A percentile compares a stretch with the other conserved stretches of the same genome.
phyloP scores from a whole-genome alignment of 2,329 filamentous ascomycete genomes.

The Botryotinia convoluta region DNA sequence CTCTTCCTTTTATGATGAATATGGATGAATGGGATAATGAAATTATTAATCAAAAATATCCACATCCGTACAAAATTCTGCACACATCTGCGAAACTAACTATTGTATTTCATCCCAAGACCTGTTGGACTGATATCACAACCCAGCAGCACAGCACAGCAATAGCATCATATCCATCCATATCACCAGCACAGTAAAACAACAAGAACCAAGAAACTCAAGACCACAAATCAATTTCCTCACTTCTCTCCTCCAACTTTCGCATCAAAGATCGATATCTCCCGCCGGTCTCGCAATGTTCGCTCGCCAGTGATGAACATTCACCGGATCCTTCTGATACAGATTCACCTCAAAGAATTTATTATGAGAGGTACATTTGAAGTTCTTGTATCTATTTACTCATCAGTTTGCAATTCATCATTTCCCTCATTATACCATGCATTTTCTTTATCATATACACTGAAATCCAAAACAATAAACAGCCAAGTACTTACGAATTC shows the following conservation, averaged over 20 bases:
- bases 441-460: neutral
- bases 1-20: too few species aligned
- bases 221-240: neutral
- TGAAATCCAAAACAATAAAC: neutral
- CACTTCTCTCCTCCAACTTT: neutral
- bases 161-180: too few species aligned
- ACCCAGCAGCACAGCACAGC: too few species aligned
- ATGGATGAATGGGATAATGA: too few species aligned
- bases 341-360: slow-evolving; percentile 51
- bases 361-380: slow-evolving; percentile 44
- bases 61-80: too few species aligned
- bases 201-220: neutral
- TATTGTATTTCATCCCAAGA: too few species aligned
- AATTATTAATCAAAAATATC: too few species aligned
- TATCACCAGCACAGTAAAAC: neutral
- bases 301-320: slow-evolving; percentile 46
- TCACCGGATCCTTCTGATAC: slow-evolving; percentile 48
- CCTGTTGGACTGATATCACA: accelerated
- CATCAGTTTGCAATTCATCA: neutral
- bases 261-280: slow-evolving; percentile 42
- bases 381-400: slow-evolving; percentile 46
- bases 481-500: slow-evolving; percentile 41
- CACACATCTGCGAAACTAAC: too few species aligned
- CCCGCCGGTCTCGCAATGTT: slow-evolving; percentile 44
- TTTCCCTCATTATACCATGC: neutral